Evolutionary conservation across 371 early-diverging fungal species (phyloP).

Genomic region (Mortierella sp.): DNA sequence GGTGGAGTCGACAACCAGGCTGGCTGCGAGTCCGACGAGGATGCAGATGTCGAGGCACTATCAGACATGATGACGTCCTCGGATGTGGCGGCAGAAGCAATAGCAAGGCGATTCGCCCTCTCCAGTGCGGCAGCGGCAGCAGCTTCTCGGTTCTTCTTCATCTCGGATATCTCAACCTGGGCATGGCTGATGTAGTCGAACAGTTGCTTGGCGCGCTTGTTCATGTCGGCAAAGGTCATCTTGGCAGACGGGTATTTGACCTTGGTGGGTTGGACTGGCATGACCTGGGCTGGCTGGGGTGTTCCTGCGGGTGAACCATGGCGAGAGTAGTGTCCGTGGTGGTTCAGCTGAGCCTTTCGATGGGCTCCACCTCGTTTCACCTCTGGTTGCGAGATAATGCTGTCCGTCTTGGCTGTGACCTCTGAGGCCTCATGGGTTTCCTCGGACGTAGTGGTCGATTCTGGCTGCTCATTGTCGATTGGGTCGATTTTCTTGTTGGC

Average conservation of each 20-base stretch:
- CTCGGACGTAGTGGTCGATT: background rate
- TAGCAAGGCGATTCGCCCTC: background rate
- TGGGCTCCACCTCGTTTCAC: slow-evolving; percentile 3
- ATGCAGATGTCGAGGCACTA: background rate
- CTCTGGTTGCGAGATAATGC: background rate
- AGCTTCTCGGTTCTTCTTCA: slow-evolving; percentile 7
- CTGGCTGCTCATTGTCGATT: background rate
- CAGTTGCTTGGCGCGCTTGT: slow-evolving; percentile 68
- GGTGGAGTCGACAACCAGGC: slow-evolving; percentile 33
- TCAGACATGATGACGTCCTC: background rate
- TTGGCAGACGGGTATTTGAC: slow-evolving; percentile 65
- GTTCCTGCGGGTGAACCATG: slow-evolving; percentile 53
- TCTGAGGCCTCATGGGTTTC: background rate
- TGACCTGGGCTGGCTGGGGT: slow-evolving; percentile 51
- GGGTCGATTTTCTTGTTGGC: background rate
- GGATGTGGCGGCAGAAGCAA: background rate
- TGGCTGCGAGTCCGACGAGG: slow-evolving; percentile 9
- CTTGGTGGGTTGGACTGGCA: slow-evolving; percentile 61
- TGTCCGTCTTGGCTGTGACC: background rate
- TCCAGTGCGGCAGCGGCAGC: background rate
- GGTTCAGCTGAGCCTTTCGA: slow-evolving; percentile 5
- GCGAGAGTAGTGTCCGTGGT: slow-evolving; percentile 13
- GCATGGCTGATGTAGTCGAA: slow-evolving; percentile 68
- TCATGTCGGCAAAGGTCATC: slow-evolving; percentile 73
- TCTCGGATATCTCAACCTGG: slow-evolving; percentile 61